phyloP scores from a whole-genome alignment of 116 monocot species.

The Thalassia testudinum region DNA sequence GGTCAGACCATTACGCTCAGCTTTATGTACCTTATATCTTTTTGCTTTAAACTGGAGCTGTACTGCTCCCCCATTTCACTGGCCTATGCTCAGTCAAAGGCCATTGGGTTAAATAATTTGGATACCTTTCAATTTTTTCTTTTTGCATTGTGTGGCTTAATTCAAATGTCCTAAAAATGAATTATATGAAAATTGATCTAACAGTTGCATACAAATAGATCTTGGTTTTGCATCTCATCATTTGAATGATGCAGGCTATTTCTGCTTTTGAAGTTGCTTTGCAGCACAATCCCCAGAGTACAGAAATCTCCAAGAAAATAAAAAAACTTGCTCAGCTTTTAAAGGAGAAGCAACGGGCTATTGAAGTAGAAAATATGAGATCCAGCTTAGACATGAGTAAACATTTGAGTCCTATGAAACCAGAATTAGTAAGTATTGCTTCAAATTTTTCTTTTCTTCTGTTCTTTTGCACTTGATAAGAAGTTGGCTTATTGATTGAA shows the following conservation, averaged over 20 bases:
- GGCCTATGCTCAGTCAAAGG: too few relatives aligned
- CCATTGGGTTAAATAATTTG: too few relatives aligned
- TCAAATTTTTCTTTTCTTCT: background rate
- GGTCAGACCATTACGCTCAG: too few relatives aligned
- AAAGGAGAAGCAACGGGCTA: conserved; percentile 40
- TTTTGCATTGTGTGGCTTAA: too few relatives aligned
- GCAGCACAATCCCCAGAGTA: conserved; percentile 64
- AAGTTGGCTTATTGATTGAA: too few relatives aligned
- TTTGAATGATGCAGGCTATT: conserved; percentile 42
- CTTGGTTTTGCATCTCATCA: background rate
- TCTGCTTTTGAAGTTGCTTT: conserved; percentile 68
- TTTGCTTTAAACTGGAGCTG: too few relatives aligned
- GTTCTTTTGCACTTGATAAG: too few relatives aligned
- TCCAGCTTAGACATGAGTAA: conserved; percentile 62
- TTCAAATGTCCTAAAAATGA: too few relatives aligned
- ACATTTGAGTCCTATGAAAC: conserved; percentile 47
- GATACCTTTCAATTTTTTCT: too few relatives aligned
- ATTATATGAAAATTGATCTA: conserved; percentile 4
- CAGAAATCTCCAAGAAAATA: conserved; percentile 75
- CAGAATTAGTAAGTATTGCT: conserved; percentile 52
- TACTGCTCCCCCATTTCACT: too few relatives aligned
- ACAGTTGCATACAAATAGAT: background rate
- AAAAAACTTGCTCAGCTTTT: conserved; percentile 57
- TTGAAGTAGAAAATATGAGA: conserved; percentile 52
- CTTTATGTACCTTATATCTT: too few relatives aligned